These are phyloP conservation scores for Emericellopsis atlantica DNA, from an alignment of 2,329 filamentous ascomycete species.

Conservation along the genomic window DNA sequence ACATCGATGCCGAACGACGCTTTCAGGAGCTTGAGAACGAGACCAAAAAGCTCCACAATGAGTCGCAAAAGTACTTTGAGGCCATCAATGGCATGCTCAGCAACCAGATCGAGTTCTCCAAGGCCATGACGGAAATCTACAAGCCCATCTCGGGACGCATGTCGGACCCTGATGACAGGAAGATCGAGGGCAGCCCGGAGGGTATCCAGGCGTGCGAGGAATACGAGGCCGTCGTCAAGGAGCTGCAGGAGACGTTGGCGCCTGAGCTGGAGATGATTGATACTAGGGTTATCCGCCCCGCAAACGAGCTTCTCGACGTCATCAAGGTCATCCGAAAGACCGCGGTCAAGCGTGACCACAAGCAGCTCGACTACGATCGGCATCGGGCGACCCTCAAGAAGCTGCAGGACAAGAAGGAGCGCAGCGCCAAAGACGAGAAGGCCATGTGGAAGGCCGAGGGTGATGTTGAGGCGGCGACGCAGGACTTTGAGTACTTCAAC, in stretches of 20 bases:
- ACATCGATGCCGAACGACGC: slow-evolving; percentile 84
- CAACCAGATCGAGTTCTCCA: slow-evolving; percentile 97
- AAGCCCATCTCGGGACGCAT: slow-evolving; percentile 93
- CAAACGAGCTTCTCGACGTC: slow-evolving; percentile 85
- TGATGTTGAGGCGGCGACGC: slow-evolving; percentile 80
- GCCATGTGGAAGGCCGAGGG: slow-evolving; percentile 91
- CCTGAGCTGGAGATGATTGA: slow-evolving; percentile 99
- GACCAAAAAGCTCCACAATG: slow-evolving; percentile 93
- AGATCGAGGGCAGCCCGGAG: slow-evolving; percentile 76
- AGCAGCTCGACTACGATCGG: slow-evolving; percentile 91
- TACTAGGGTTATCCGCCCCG: slow-evolving; percentile 75
- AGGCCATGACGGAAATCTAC: slow-evolving; percentile 93
- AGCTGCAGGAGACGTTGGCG: slow-evolving; percentile 75
- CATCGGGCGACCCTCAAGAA: slow-evolving; percentile 79
- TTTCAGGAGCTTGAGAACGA: slow-evolving; percentile 91
- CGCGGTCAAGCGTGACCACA: slow-evolving; percentile 83
- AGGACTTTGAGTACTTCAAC: slow-evolving; percentile 98
- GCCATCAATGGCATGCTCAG: slow-evolving; percentile 96
- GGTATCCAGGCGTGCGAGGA: slow-evolving; percentile 94
- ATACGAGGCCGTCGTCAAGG: slow-evolving; percentile 82
- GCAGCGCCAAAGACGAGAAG: slow-evolving; percentile 92
- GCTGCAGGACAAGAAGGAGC: slow-evolving; percentile 95
- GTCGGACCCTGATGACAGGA: slow-evolving; percentile 78
- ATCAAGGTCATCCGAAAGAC: slow-evolving; percentile 93
- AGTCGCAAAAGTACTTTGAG: slow-evolving; percentile 94